Base-by-base conservation (phyloP, 495 filamentous ascomycete genomes). In the Elasticomyces elasticus region DNA sequence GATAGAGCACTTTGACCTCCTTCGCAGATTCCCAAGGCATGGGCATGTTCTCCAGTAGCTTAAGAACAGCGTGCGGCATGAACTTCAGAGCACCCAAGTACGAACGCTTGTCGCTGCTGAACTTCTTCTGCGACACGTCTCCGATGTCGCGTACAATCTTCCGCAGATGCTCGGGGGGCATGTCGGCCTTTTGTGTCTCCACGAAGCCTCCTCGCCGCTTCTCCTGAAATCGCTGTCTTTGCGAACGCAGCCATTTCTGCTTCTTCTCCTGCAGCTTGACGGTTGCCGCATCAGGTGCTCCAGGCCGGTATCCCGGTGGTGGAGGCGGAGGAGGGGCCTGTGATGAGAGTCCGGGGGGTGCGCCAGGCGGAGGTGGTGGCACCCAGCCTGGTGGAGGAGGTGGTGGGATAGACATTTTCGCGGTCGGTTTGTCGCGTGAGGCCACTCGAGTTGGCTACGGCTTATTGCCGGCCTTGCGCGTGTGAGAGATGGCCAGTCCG, bases 61-160 rank as follows among this genome's bases (percentile, higher is more conserved):
- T 99, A 72, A 99, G 69, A 10, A 99, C 94, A n/a, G 94, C 94
- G 67, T 99, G 94, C 0, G 94, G 94, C 94, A 99, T 99, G 70
- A 95, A 99, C 72, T 99, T 99, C 57, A 99, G 70, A 40, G 94
- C 91, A 48, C 94, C 94, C 24, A 99, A 79, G 72, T 99, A 99
- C 68, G 87, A 94, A 53, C 94, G 83, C 76, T 99, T 99, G 74
- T 99, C 94, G 65, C 84, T 95, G 64, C 86, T 95, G 75, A 95
- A 97, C 69, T 97, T 99, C 74, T 96, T 96, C 71, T 99, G 94
- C 43, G 90, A 96, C 40, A 99, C 92, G 75, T 99, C 94, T 57
- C 94, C 94, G 65, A 99, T 97, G 70, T 99, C 94, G 70, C 84
- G 89, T 46, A 99, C 89, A 57, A 96, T 95, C 74, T 99, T 99